A percentile compares a stretch with the other conserved stretches of the same genome.
These are phyloP conservation scores for Boechera stricta DNA, from an alignment of 345 rosid genomes.

Conservation along the genomic window DNA sequence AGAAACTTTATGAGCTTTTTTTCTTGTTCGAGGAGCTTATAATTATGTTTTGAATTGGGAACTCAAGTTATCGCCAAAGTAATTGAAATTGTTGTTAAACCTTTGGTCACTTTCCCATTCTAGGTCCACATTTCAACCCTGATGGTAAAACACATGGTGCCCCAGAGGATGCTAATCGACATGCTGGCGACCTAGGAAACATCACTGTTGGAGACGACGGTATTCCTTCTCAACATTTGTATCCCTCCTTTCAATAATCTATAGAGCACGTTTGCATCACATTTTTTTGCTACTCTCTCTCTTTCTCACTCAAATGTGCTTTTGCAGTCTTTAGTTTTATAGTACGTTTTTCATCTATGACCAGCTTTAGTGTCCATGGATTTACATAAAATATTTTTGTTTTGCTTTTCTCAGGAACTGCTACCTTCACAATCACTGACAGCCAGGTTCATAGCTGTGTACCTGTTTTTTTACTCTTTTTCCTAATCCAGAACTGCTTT, in stretches of 20 bases:
- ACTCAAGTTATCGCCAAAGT: background rate
- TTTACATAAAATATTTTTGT: background rate
- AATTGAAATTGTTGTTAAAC: background rate
- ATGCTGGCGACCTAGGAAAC: slow-evolving; percentile 96
- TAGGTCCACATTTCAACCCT: slow-evolving; percentile 95
- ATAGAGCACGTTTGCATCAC: background rate
- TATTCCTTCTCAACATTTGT: slow-evolving; percentile 40
- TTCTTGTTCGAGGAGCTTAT: background rate
- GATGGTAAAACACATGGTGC: slow-evolving; percentile 87
- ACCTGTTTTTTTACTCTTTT: slow-evolving; percentile 1
- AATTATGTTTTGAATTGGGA: background rate
- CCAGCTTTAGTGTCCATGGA: slow-evolving; percentile 15
- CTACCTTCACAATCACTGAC: slow-evolving; percentile 64
- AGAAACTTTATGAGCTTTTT: background rate
- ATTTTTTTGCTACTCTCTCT: background rate
- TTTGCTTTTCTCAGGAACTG: slow-evolving; percentile 62
- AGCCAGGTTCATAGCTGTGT: slow-evolving; percentile 50
- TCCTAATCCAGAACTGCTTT: background rate
- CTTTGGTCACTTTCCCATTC: slow-evolving; percentile 24
- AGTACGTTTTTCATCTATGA: background rate
- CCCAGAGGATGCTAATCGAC: slow-evolving; percentile 82
- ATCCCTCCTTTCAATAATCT: slow-evolving; percentile 4
- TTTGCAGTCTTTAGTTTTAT: background rate
- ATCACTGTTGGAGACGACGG: slow-evolving; percentile 81
- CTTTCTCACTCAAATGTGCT: background rate